Conservation (phyloP, 176 grass and related monocot species). For the Eleusine coracana region DNA sequence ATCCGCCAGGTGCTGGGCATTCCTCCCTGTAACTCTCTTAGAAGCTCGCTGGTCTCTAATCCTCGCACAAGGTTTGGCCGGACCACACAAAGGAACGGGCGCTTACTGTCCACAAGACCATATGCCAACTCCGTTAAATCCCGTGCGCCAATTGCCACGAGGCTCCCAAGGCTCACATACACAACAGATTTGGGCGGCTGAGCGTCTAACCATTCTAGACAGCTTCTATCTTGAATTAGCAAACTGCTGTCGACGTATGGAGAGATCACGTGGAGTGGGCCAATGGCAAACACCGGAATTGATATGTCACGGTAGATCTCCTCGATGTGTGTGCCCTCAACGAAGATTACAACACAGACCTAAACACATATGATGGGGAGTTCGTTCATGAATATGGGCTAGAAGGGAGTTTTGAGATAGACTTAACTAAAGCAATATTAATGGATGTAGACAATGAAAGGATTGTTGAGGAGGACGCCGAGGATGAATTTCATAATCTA, state of each 20-base stretch:
- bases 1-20: background rate
- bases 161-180: background rate
- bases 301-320: background rate
- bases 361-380: too few species aligned
- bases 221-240: background rate
- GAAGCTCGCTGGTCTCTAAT: background rate
- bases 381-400: too few species aligned
- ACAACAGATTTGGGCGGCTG: background rate
- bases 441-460: too few species aligned
- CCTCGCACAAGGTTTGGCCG: background rate
- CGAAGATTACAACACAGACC: too few species aligned
- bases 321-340: background rate
- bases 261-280: background rate
- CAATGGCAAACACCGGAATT: background rate
- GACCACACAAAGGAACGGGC: background rate
- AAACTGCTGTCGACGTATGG: background rate
- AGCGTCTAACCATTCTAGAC: background rate
- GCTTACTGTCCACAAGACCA: background rate
- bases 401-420: too few species aligned
- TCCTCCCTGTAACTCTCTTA: background rate
- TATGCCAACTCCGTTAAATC: conserved; percentile 3
- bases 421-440: too few species aligned
- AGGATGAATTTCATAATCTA: too few species aligned
- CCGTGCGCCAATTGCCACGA: background rate
- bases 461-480: too few species aligned